Conservation (phyloP, 306 rosid genomes). For the Urtica urens region DNA sequence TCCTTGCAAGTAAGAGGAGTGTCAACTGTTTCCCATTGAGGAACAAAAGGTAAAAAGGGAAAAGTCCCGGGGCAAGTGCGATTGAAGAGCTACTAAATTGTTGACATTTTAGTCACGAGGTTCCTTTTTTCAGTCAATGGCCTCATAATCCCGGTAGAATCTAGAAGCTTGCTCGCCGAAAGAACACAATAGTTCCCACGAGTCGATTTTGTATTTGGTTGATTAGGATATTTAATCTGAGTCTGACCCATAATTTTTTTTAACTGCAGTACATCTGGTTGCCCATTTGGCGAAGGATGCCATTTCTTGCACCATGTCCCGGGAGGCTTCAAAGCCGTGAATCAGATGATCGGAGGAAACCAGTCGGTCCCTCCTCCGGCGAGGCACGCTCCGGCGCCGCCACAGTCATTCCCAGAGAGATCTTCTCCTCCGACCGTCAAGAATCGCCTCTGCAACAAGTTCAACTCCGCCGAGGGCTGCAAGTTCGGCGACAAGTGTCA, state of each 20-base stretch:
- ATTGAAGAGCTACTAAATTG: no score
- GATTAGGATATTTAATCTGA: background rate
- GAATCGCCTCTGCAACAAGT: slow-evolving; percentile 74
- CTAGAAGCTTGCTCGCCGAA: background rate
- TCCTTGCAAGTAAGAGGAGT: slow-evolving; percentile 24
- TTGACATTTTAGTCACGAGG: no score
- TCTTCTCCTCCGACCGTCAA: slow-evolving; percentile 66
- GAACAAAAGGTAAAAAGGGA: background rate
- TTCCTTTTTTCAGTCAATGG: no score
- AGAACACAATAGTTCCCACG: no score
- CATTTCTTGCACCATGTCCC: slow-evolving; percentile 81
- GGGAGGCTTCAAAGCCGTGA: slow-evolving; percentile 64
- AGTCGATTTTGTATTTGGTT: background rate
- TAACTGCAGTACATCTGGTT: slow-evolving; percentile 73
- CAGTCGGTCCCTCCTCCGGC: slow-evolving; percentile 34
- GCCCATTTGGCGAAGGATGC: slow-evolving; percentile 91
- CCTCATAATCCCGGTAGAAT: no score
- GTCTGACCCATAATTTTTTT: background rate
- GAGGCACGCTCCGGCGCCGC: slow-evolving; percentile 40
- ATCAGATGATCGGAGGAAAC: slow-evolving; percentile 57
- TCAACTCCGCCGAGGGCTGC: slow-evolving; percentile 71
- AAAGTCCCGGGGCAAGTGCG: background rate
- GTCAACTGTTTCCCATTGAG: slow-evolving; percentile 7
- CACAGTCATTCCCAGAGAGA: slow-evolving; percentile 64
- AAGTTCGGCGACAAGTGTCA: slow-evolving; percentile 80